Evolutionary conservation across 1,139 yeast genomes (phyloP).

Genomic region (Sugiyamaella castrensis): DNA sequence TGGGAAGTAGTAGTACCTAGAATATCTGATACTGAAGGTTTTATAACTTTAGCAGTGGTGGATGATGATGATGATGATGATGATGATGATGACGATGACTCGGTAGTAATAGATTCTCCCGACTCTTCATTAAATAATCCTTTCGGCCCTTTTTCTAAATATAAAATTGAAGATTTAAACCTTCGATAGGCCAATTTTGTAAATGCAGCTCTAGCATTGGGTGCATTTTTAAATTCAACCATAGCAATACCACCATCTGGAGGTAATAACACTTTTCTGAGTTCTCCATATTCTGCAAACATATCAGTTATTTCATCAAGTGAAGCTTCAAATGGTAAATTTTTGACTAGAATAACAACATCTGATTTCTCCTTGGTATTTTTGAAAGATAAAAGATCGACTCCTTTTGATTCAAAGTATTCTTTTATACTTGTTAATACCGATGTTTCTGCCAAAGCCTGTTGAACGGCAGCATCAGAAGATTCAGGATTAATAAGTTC

Average conservation of each 20-base stretch:
- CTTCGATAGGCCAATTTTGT: conserved; percentile 82
- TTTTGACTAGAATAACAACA: conserved; percentile 74
- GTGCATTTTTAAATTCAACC: conserved; percentile 81
- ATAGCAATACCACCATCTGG: conserved; percentile 97
- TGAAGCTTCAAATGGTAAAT: conserved; percentile 85
- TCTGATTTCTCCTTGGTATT: conserved; percentile 72
- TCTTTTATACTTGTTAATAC: conserved; percentile 88
- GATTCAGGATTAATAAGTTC: conserved; percentile 85
- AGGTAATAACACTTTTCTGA: conserved; percentile 84
- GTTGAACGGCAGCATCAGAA: conserved; percentile 90
- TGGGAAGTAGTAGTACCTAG: conserved; percentile 36
- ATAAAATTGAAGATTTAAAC: conserved; percentile 79
- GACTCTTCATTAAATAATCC: conserved; percentile 54
- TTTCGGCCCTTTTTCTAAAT: conserved; percentile 91
- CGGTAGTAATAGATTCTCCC: conserved; percentile 40
- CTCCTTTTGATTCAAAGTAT: conserved; percentile 80
- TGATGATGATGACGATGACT: conserved; percentile 30
- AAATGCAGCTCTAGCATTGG: conserved; percentile 88
- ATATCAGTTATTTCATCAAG: conserved; percentile 76
- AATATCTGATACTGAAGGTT: conserved; percentile 27
- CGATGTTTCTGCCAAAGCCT: conserved; percentile 96
- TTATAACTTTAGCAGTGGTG: conserved; percentile 35
- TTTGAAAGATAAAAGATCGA: conserved; percentile 72
- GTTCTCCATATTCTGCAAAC: conserved; percentile 74
- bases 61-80: conserved; percentile 30